Evolutionary conservation across 2,329 filamentous ascomycete genomes (phyloP).

Genomic region (Aspergillus sp.): DNA sequence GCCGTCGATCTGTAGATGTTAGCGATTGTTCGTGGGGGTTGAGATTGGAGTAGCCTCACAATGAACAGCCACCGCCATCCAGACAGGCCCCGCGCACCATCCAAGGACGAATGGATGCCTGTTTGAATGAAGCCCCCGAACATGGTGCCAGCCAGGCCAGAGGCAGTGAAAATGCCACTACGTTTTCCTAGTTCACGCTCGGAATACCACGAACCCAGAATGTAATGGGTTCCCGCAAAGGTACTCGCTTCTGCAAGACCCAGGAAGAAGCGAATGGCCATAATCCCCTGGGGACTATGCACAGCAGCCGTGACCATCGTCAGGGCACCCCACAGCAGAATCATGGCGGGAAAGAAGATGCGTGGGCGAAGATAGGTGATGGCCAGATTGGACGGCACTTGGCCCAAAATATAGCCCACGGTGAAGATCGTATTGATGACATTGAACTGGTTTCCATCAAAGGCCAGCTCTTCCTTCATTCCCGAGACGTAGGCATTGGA

Average conservation of each 20-base stretch:
- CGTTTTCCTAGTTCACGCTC: slow-evolving; percentile 39
- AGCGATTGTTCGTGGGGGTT: neutral
- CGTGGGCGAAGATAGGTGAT: slow-evolving; percentile 26
- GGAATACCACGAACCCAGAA: slow-evolving; percentile 45
- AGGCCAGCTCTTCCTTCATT: slow-evolving; percentile 32
- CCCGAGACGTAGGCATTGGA: slow-evolving; percentile 48
- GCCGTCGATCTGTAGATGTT: slow-evolving; percentile 31
- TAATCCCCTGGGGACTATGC: slow-evolving; percentile 27
- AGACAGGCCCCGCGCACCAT: slow-evolving; percentile 24
- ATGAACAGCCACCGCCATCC: slow-evolving; percentile 41
- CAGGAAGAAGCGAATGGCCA: slow-evolving; percentile 38
- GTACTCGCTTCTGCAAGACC: slow-evolving; percentile 31
- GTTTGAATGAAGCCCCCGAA: slow-evolving; percentile 37
- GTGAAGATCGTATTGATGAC: slow-evolving; percentile 25
- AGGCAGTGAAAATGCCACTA: slow-evolving; percentile 33
- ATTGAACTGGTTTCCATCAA: slow-evolving; percentile 30
- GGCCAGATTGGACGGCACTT: slow-evolving; percentile 23
- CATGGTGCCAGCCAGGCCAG: slow-evolving; percentile 35
- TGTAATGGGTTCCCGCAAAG: slow-evolving; percentile 36
- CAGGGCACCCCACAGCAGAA: slow-evolving; percentile 28
- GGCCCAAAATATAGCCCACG: slow-evolving; percentile 23
- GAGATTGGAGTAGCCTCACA: slow-evolving; percentile 9
- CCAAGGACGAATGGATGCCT: slow-evolving; percentile 29
- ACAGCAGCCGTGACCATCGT: slow-evolving; percentile 32
- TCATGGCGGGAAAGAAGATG: slow-evolving; percentile 27